phyloP scores from a whole-genome alignment of 352 stramenopile genomes.

The Aphanomyces astaci region DNA sequence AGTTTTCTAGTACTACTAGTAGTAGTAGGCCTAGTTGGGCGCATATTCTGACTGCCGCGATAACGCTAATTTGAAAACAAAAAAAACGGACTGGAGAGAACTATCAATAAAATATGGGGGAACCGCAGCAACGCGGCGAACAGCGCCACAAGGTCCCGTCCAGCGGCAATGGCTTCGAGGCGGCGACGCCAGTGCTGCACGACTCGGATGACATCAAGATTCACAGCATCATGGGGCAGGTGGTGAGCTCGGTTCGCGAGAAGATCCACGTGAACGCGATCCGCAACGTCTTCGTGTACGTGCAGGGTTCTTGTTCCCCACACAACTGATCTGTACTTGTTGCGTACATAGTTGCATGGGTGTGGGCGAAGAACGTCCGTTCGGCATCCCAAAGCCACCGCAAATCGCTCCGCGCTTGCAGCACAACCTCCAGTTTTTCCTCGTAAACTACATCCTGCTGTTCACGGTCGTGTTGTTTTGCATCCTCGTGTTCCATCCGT shows the following conservation, averaged over 20 bases:
- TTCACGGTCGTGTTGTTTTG: conserved; percentile 53
- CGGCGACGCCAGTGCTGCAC: background rate
- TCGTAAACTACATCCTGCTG: conserved; percentile 67
- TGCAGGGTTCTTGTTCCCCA: background rate
- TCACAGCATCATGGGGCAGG: conserved; percentile 17
- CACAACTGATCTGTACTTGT: background rate
- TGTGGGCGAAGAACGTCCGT: conserved; percentile 50
- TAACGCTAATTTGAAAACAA: too few species aligned
- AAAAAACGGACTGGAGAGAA: background rate
- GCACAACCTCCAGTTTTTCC: conserved; percentile 60
- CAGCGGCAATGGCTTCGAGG: background rate
- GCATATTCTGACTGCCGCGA: too few species aligned
- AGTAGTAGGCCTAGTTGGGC: background rate
- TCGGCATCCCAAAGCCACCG: conserved; percentile 43
- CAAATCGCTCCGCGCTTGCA: conserved; percentile 47
- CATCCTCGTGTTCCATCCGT: conserved; percentile 30
- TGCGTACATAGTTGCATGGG: conserved; percentile 37
- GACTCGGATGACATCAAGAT: conserved; percentile 21
- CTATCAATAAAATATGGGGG: background rate
- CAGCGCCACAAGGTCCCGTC: background rate
- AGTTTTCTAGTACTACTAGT: background rate
- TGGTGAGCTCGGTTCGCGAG: background rate
- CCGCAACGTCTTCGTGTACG: conserved; percentile 15
- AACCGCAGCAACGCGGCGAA: background rate
- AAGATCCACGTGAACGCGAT: conserved; percentile 23